Evolutionary conservation across 2,329 filamentous ascomycete genomes (phyloP).

Genomic region (Penicillium brevicompactum): DNA sequence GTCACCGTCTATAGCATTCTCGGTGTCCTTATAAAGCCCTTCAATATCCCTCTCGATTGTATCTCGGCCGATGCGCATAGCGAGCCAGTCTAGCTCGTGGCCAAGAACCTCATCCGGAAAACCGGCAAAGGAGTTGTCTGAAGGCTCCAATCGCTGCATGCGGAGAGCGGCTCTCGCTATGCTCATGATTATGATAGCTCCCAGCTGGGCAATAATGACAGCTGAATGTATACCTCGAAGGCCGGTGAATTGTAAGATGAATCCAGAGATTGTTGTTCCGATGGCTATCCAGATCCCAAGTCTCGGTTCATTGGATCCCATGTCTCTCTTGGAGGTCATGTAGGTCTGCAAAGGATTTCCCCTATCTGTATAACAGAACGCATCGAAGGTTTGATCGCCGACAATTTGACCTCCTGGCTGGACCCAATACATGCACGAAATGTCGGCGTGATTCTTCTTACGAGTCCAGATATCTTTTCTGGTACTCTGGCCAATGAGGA

Average conservation of each 20-base stretch:
- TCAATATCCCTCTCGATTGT: background rate
- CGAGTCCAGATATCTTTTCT: slow-evolving; percentile 2
- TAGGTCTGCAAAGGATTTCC: background rate
- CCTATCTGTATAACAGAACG: slow-evolving; percentile 10
- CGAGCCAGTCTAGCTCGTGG: slow-evolving; percentile 2
- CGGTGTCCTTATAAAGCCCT: too few species aligned
- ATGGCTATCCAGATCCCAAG: slow-evolving; percentile 6
- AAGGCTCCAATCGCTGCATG: background rate
- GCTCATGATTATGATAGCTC: background rate
- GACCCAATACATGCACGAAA: slow-evolving; percentile 16
- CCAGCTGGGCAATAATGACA: slow-evolving; percentile 22
- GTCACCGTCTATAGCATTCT: too few species aligned
- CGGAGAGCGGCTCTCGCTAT: background rate
- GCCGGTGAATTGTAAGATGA: slow-evolving; percentile 25
- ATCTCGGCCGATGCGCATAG: background rate
- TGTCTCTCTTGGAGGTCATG: background rate
- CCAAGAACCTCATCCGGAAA: background rate
- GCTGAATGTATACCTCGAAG: slow-evolving; percentile 21
- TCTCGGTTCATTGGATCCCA: background rate
- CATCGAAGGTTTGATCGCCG: slow-evolving; percentile 25
- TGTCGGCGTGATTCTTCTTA: background rate
- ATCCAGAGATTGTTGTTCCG: slow-evolving; percentile 15
- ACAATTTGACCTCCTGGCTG: slow-evolving; percentile 22
- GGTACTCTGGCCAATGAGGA: slow-evolving; percentile 19
- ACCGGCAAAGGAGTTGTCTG: background rate